Percentiles rank a stretch among this genome's conserved stretches.
These are phyloP conservation scores for Hericium rajendrae DNA, from an alignment of 768 basidiomycete genomes.

Conservation along the genomic window DNA sequence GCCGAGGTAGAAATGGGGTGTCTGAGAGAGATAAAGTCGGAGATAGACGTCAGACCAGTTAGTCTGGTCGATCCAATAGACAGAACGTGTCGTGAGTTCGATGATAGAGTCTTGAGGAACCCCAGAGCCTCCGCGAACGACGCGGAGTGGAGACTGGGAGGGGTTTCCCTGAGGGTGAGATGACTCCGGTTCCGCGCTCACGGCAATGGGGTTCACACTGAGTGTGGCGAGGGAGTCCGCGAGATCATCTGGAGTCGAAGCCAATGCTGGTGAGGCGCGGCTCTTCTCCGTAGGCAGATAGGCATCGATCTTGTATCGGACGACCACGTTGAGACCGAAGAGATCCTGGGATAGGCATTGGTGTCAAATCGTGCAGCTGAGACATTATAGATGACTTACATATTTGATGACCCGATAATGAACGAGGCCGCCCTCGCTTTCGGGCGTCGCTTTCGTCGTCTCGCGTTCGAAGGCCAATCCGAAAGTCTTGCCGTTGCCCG, in stretches of 20 bases:
- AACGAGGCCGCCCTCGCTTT: constrained; percentile 41
- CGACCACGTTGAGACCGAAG: constrained; percentile 46
- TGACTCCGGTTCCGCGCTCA: not conserved
- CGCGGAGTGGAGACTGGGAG: not conserved
- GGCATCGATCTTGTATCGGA: constrained; percentile 47
- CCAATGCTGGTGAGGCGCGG: too few relatives aligned
- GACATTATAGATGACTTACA: not conserved
- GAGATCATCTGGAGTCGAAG: not conserved
- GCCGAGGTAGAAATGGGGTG: constrained; percentile 48
- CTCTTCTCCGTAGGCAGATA: not conserved
- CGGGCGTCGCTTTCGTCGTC: constrained; percentile 34
- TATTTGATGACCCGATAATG: not conserved
- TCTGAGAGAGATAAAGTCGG: constrained; percentile 64
- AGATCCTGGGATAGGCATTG: constrained; percentile 32
- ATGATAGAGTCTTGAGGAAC: constrained; percentile 14
- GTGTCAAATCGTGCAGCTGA: not conserved
- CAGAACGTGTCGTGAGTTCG: constrained; percentile 26
- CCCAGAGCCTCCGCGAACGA: constrained; percentile 7
- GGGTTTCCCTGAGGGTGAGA: not conserved
- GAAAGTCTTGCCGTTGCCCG: constrained; percentile 28
- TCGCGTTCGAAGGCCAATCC: constrained; percentile 57
- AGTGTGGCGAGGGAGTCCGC: not conserved
- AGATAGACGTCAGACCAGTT: constrained; percentile 57
- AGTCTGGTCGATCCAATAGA: constrained; percentile 16
- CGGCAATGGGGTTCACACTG: not conserved